A percentile compares a stretch with the other conserved stretches of the same genome.
phyloP scores from a whole-genome alignment of 2,329 filamentous ascomycete genomes.

The Fusarium sp. region DNA sequence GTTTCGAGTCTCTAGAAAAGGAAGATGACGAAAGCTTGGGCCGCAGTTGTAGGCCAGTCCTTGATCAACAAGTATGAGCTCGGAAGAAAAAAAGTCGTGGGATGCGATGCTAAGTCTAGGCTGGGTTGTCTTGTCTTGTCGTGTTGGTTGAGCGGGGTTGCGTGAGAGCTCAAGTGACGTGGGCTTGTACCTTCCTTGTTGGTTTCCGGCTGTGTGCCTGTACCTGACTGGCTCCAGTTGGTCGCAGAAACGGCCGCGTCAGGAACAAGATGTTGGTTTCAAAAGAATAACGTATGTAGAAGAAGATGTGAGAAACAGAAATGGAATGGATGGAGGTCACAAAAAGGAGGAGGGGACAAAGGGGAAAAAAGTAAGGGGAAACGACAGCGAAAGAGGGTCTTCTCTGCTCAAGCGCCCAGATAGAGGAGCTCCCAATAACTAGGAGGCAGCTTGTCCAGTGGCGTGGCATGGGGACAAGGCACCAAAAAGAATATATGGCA shows the following conservation, averaged over 20 bases:
- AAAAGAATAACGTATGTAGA: constrained; percentile 16
- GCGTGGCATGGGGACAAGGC: constrained; percentile 1
- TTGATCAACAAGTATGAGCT: constrained; percentile 24
- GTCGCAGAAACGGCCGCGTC: constrained; percentile 52
- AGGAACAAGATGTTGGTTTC: constrained; percentile 41
- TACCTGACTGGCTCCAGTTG: constrained; percentile 42
- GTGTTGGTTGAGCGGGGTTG: constrained; percentile 48
- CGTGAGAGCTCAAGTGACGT: constrained; percentile 32
- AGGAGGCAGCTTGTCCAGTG: constrained; percentile 28
- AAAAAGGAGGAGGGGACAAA: not conserved
- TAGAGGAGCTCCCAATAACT: constrained; percentile 14
- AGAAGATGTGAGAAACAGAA: constrained; percentile 6
- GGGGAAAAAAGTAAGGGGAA: constrained; percentile 2
- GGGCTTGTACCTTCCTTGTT: constrained; percentile 34
- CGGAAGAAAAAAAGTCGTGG: constrained; percentile 9
- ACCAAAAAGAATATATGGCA: not conserved
- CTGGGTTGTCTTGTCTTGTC: constrained; percentile 20
- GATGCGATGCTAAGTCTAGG: constrained; percentile 8
- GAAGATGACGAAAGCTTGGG: constrained; percentile 17
- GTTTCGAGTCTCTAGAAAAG: constrained; percentile 17
- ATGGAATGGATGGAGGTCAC: not conserved
- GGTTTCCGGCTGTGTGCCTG: constrained; percentile 12
- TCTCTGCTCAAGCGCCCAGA: constrained; percentile 35
- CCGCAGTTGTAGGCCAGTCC: constrained; percentile 15
- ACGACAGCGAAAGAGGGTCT: constrained; percentile 27